Evolutionary conservation across 2,329 filamentous ascomycete genomes (phyloP).

Genomic region (Fusarium sp.): DNA sequence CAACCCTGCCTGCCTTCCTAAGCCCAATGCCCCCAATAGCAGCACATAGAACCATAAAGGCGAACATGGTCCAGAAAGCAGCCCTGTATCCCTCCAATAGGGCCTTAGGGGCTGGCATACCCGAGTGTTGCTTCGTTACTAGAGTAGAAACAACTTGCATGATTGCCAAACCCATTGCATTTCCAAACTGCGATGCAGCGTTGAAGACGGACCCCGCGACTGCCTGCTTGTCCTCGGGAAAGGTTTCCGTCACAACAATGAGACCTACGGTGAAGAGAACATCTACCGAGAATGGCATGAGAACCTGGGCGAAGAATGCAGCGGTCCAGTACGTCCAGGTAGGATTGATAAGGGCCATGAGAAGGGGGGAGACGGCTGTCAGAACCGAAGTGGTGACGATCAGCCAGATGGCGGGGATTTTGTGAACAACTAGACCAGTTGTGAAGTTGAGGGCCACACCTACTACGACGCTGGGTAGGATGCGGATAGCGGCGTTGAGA

Average conservation of each 20-base stretch:
- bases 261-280: conserved; percentile 69
- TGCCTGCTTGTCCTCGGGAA: conserved; percentile 68
- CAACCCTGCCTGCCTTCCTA: conserved; percentile 46
- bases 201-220: conserved; percentile 74
- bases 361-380: conserved; percentile 61
- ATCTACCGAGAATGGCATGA: conserved; percentile 59
- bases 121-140: conserved; percentile 53
- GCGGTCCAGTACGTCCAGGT: conserved; percentile 64
- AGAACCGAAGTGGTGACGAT: conserved; percentile 57
- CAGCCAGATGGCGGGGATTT: conserved; percentile 56
- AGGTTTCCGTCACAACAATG: conserved; percentile 67
- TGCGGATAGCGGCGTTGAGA: conserved; percentile 58
- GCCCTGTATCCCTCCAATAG: conserved; percentile 64
- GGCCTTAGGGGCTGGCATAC: conserved; percentile 46
- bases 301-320: conserved; percentile 59
- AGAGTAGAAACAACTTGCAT: conserved; percentile 60
- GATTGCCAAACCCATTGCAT: conserved; percentile 61
- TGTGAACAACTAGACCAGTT: conserved; percentile 61
- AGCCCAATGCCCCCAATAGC: conserved; percentile 57
- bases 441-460: conserved; percentile 59
- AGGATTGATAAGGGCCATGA: conserved; percentile 67
- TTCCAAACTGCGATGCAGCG: conserved; percentile 68
- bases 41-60: conserved; percentile 58
- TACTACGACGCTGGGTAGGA: conserved; percentile 60
- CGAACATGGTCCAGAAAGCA: conserved; percentile 65